A percentile compares a stretch with the other conserved stretches of the same genome.
Evolutionary conservation across 129 eudicot species (phyloP).

Genomic region (Mikania micrantha): DNA sequence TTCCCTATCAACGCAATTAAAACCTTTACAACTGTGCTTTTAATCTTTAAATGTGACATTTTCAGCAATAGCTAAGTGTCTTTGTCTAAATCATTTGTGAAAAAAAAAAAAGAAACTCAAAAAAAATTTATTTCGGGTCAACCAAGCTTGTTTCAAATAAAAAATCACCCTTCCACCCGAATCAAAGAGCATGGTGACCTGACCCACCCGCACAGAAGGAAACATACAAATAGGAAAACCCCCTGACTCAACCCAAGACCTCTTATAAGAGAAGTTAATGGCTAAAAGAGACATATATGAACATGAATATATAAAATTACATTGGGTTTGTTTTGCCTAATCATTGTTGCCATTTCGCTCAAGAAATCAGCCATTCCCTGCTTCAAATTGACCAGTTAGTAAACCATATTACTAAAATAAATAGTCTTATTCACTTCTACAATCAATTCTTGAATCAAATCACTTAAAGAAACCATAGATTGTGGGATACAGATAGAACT

Average conservation of each 20-base stretch:
- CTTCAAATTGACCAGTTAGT: constrained; percentile 9
- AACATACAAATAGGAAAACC: too few species aligned
- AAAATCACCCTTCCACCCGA: too few species aligned
- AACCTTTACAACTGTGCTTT: neutral
- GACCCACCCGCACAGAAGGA: too few species aligned
- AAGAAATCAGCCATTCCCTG: constrained; percentile 87
- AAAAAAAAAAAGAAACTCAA: neutral
- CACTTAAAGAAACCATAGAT: neutral
- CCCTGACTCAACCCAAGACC: too few species aligned
- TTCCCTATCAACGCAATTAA: constrained; percentile 38
- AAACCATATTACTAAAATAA: neutral
- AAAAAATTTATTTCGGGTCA: neutral
- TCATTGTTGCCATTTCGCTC: constrained; percentile 73
- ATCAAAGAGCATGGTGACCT: too few species aligned
- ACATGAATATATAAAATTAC: too few species aligned
- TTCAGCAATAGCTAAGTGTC: too few species aligned
- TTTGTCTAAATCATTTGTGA: neutral
- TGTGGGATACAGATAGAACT: neutral
- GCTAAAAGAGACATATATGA: too few species aligned
- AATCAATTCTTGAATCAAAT: neutral
- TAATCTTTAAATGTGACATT: neutral
- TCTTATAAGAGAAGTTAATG: too few species aligned
- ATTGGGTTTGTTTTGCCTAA: constrained; percentile 49
- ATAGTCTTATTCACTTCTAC: neutral
- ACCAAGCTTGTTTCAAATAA: neutral